Base-by-base conservation (phyloP, 495 filamentous ascomycete species). In the Opeltia flavorubescens region DNA sequence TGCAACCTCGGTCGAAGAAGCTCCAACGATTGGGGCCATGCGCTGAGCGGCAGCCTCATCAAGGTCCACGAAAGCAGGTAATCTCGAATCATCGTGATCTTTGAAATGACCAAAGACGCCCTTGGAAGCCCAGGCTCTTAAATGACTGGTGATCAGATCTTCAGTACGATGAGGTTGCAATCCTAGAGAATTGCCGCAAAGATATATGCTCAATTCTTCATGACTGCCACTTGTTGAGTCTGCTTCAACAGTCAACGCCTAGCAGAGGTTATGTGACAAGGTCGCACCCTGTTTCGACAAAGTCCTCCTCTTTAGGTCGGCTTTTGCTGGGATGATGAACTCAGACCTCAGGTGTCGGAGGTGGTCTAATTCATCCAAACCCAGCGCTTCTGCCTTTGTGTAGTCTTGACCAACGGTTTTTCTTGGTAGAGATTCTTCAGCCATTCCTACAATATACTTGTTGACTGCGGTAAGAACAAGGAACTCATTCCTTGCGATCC, bases 161-260 rank as follows among this genome's bases (percentile, higher is more conserved):
- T 72, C 67, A 2, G 81, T 86, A 46, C 74, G 71, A 47, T 74
- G 76, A 30, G 91, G 93, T 59, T 96, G 91, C 27, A 93, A 72
- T 34, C 91, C 91, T 8, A 98, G 72, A 4, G 91, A 98, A 66
- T 98, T 95, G n/a, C 91, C 91, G 57, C 89, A 95, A 34, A 98
- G 72, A 61, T 98, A 98, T 55, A 86, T 81, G 62, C 77, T 83
- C 43, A 59, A 62, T 27, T 66, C 51, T 23, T 67, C 59, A 5
- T 30, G 39, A 54, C 25, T 43, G 57, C 57, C 55, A 54, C 54
- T 47, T 25, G 60, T 55, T 15, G 64, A 59, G 35, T 13, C 49
- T 51, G 12, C 29, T 31, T 13, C 29, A 31, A 6, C 6, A 13
- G 6, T 31, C 29, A 31, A 13, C 29, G 6, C 13, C 13, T 13